phyloP scores from a whole-genome alignment of 2,329 filamentous ascomycete genomes.

The Claviceps citrina region DNA sequence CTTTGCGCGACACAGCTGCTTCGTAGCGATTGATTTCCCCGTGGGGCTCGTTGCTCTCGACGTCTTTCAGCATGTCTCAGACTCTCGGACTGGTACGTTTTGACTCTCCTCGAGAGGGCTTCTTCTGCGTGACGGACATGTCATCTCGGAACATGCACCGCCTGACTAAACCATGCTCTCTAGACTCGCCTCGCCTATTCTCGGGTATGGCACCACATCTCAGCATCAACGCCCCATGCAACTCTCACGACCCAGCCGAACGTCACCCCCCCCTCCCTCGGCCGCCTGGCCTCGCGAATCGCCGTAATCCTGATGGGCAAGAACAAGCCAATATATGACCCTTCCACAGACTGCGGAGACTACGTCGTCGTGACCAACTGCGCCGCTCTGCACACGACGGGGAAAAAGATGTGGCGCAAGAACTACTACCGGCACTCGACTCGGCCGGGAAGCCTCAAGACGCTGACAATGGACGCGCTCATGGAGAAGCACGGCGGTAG shows the following conservation, averaged over 20 bases:
- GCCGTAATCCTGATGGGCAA: conserved; percentile 90
- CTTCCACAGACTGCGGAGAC: conserved; percentile 95
- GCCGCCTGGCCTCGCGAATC: conserved; percentile 76
- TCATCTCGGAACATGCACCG: no score
- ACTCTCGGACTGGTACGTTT: conserved; percentile 53
- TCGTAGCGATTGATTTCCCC: background rate
- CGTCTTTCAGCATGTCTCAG: conserved; percentile 51
- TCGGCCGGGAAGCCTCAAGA: conserved; percentile 68
- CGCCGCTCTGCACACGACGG: conserved; percentile 71
- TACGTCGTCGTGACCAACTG: conserved; percentile 93
- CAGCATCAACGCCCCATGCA: conserved; percentile 50
- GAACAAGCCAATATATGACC: conserved; percentile 96
- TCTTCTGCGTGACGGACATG: no score
- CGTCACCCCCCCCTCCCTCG: conserved; percentile 61
- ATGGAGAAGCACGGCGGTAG: conserved; percentile 88
- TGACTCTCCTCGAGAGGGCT: background rate
- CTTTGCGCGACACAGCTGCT: background rate
- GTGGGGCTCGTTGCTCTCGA: conserved; percentile 8
- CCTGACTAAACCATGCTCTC: background rate
- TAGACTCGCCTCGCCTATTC: conserved; percentile 95
- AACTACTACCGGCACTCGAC: conserved; percentile 92
- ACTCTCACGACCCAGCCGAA: conserved; percentile 41
- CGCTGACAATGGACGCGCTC: conserved; percentile 87
- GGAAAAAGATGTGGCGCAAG: conserved; percentile 87
- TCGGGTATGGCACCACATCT: conserved; percentile 82